Percentiles rank a stretch among this genome's conserved stretches.
phyloP scores from a whole-genome alignment of 495 filamentous ascomycete genomes.

The Evernia prunastri region DNA sequence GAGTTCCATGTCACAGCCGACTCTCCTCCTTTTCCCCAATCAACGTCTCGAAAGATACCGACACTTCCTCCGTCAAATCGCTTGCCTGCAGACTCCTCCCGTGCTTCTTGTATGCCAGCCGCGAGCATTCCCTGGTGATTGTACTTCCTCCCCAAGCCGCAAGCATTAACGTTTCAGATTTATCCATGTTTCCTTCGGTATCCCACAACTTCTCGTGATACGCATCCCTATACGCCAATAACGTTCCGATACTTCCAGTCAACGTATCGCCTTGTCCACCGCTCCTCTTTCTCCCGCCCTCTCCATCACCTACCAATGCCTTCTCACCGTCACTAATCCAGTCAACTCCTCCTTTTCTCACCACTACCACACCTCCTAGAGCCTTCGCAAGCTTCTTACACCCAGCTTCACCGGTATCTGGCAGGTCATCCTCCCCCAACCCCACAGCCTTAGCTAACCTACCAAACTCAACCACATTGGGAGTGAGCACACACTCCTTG shows the following conservation, averaged over 20 bases:
- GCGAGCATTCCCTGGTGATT: constrained; percentile 86
- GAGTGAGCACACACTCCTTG: constrained; percentile 79
- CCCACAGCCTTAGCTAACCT: constrained; percentile 66
- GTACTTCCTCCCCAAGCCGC: constrained; percentile 81
- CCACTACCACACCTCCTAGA: constrained; percentile 80
- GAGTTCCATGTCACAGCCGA: too few relatives aligned
- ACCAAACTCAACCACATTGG: constrained; percentile 90
- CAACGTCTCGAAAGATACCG: constrained; percentile 70
- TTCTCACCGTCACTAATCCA: constrained; percentile 74
- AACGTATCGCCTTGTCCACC: constrained; percentile 96
- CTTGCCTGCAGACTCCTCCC: constrained; percentile 89
- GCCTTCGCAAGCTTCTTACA: constrained; percentile 69
- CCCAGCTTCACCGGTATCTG: constrained; percentile 31
- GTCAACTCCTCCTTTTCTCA: constrained; percentile 86
- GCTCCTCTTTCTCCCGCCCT: constrained; percentile 80
- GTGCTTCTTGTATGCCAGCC: constrained; percentile 77
- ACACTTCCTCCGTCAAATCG: constrained; percentile 88
- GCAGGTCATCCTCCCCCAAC: constrained; percentile 47
- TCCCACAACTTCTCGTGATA: constrained; percentile 82
- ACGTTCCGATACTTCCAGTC: constrained; percentile 80
- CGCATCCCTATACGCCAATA: constrained; percentile 79
- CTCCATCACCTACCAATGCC: constrained; percentile 64
- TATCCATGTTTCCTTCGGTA: constrained; percentile 40
- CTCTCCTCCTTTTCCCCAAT: constrained; percentile 54
- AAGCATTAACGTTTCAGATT: constrained; percentile 62